Conservation (phyloP, 495 filamentous ascomycete species). For the Penicillium manginii region DNA sequence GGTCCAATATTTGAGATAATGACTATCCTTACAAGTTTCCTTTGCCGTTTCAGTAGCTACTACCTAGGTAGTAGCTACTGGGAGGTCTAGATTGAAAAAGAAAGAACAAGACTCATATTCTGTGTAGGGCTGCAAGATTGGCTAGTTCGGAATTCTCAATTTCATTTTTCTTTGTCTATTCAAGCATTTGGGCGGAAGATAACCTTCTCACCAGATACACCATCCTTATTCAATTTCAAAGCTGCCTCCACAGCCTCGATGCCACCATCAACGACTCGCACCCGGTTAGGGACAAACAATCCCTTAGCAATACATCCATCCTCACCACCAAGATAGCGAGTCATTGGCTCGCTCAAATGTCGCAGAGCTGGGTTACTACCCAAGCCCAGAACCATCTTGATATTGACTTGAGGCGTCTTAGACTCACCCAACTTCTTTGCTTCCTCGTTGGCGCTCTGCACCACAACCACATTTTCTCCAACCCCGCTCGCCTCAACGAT, state of each 20-base stretch:
- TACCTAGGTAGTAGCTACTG: too few species aligned
- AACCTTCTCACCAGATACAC: slow-evolving; percentile 29
- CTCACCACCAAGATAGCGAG: slow-evolving; percentile 20
- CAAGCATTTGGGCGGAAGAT: slow-evolving; percentile 23
- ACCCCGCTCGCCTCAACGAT: slow-evolving; percentile 9
- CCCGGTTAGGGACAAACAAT: slow-evolving; percentile 21
- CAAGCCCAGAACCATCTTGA: slow-evolving; percentile 21
- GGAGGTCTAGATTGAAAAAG: too few species aligned
- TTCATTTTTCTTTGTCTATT: slow-evolving; percentile 25
- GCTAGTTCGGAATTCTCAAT: too few species aligned
- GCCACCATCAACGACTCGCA: slow-evolving; percentile 20
- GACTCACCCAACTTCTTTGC: slow-evolving; percentile 16
- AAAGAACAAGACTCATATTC: too few species aligned
- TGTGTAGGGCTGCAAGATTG: too few species aligned
- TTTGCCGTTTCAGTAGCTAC: too few species aligned
- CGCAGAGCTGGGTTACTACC: slow-evolving; percentile 21
- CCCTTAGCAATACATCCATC: slow-evolving; percentile 23
- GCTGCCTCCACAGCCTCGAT: slow-evolving; percentile 23
- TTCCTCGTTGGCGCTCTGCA: slow-evolving; percentile 15
- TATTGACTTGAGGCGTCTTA: slow-evolving; percentile 15
- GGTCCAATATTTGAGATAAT: too few species aligned
- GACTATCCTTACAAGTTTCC: too few species aligned
- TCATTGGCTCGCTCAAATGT: slow-evolving; percentile 25
- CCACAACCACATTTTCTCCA: slow-evolving; percentile 12
- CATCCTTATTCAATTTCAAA: slow-evolving; percentile 21